phyloP scores from a whole-genome alignment of 768 basidiomycete genomes.

The Myochromella boudieri region DNA sequence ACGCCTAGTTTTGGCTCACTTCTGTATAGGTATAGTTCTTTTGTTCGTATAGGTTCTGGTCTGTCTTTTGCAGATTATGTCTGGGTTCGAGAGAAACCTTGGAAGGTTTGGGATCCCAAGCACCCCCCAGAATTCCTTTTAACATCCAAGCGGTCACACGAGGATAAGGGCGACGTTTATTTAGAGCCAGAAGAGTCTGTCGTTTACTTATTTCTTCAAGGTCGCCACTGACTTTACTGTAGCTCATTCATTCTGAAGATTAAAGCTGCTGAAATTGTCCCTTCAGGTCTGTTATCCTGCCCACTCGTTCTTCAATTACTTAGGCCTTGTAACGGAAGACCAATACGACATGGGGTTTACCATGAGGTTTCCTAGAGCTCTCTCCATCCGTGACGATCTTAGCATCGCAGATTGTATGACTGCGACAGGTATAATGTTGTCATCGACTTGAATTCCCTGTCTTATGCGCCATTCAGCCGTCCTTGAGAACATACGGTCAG shows the following conservation, averaged over 20 bases:
- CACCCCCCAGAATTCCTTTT: conserved; percentile 69
- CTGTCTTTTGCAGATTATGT: conserved; percentile 83
- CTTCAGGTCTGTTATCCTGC: conserved; percentile 53
- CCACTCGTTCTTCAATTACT: neutral
- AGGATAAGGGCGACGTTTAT: conserved; percentile 90
- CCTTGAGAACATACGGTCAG: conserved; percentile 57
- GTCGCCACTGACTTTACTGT: conserved; percentile 1
- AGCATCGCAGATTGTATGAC: conserved; percentile 70
- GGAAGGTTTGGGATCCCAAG: conserved; percentile 79
- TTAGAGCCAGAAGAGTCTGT: conserved; percentile 85
- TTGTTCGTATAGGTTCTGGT: conserved; percentile 90
- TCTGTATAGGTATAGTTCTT: conserved; percentile 69
- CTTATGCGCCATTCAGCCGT: conserved; percentile 38
- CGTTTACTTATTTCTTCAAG: neutral
- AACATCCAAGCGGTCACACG: conserved; percentile 57
- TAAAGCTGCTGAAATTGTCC: conserved; percentile 90
- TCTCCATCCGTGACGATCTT: conserved; percentile 79
- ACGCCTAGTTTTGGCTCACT: conserved; percentile 1
- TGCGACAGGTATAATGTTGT: conserved; percentile 48
- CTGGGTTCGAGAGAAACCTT: conserved; percentile 80
- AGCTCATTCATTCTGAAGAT: conserved; percentile 94
- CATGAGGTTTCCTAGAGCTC: conserved; percentile 91
- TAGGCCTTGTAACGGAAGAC: conserved; percentile 40
- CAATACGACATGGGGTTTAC: conserved; percentile 85
- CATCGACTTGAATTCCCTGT: neutral